phyloP scores from a whole-genome alignment of 2,329 filamentous ascomycete species.

The Beauveria sp. region DNA sequence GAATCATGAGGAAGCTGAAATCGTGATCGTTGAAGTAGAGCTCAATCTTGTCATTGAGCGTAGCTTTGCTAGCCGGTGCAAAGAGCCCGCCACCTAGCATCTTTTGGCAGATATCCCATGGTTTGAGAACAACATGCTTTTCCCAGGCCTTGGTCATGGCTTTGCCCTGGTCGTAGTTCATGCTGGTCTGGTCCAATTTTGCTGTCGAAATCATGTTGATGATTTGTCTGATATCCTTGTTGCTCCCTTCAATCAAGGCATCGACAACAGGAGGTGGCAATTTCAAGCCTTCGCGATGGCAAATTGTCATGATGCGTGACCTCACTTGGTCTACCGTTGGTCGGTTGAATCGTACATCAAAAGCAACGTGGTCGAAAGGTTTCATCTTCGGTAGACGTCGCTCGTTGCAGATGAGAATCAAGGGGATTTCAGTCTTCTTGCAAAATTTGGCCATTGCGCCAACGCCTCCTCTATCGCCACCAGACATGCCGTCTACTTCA shows the following conservation, averaged over 20 bases:
- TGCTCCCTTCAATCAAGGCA: constrained; percentile 88
- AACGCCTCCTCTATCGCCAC: constrained; percentile 90
- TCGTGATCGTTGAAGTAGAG: constrained; percentile 99
- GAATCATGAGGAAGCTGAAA: constrained; percentile 94
- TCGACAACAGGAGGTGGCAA: constrained; percentile 78
- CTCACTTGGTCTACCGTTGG: constrained; percentile 88
- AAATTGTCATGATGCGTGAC: constrained; percentile 89
- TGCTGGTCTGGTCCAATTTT: constrained; percentile 73
- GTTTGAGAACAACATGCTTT: constrained; percentile 92
- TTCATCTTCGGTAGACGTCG: constrained; percentile 93
- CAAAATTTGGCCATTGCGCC: constrained; percentile 89
- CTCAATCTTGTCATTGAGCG: constrained; percentile 95
- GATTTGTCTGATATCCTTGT: constrained; percentile 93
- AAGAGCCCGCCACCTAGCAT: constrained; percentile 86
- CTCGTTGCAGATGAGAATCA: constrained; percentile 98
- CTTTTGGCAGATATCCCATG: constrained; percentile 95
- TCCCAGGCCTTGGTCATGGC: constrained; percentile 97
- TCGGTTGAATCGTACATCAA: constrained; percentile 78
- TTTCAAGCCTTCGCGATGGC: constrained; percentile 82
- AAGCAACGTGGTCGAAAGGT: constrained; percentile 82
- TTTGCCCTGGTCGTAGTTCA: constrained; percentile 82
- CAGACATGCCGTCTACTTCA: constrained; percentile 98
- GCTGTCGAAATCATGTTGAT: constrained; percentile 98
- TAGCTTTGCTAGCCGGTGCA: constrained; percentile 70
- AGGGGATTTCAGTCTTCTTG: constrained; percentile 87